These are phyloP conservation scores for Physcia stellaris DNA, from an alignment of 495 filamentous ascomycete genomes.

Conservation along the genomic window DNA sequence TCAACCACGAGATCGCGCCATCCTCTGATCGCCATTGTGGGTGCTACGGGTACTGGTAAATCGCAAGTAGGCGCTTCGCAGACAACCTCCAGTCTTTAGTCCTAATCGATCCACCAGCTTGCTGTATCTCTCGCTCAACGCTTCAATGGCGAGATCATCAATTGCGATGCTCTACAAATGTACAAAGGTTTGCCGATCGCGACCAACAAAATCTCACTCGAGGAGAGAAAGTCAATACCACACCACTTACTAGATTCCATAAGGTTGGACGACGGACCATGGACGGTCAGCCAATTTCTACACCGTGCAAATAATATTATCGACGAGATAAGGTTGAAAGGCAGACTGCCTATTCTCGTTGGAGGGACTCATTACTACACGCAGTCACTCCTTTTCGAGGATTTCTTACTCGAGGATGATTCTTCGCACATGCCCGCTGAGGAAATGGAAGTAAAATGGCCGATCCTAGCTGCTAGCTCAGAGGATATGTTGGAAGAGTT, in stretches of 20 bases:
- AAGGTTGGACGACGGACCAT: conserved; percentile 58
- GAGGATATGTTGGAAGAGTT: conserved; percentile 59
- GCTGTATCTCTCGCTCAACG: conserved; percentile 74
- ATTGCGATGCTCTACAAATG: conserved; percentile 98
- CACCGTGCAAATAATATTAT: conserved; percentile 55
- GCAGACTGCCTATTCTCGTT: conserved; percentile 77
- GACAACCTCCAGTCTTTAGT: neutral
- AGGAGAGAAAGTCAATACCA: conserved; percentile 67
- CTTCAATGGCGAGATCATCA: conserved; percentile 92
- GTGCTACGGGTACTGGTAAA: conserved; percentile 93
- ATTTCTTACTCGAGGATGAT: conserved; percentile 36
- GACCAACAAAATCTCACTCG: conserved; percentile 74
- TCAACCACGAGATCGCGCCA: conserved; percentile 1
- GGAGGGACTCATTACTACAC: conserved; percentile 94
- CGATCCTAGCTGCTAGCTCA: conserved; percentile 57
- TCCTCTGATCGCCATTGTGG: conserved; percentile 73
- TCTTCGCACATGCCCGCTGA: conserved; percentile 13
- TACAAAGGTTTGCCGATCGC: conserved; percentile 87
- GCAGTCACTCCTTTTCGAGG: conserved; percentile 70
- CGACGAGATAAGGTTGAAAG: conserved; percentile 58
- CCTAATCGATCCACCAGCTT: conserved; percentile 41
- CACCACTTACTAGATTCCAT: conserved; percentile 83
- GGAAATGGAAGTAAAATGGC: conserved; percentile 32
- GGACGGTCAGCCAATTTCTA: conserved; percentile 65
- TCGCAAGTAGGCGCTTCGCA: conserved; percentile 56